Evolutionary conservation across 1,139 yeast species (phyloP).

Genomic region (Suhomyces ambrosiae): DNA sequence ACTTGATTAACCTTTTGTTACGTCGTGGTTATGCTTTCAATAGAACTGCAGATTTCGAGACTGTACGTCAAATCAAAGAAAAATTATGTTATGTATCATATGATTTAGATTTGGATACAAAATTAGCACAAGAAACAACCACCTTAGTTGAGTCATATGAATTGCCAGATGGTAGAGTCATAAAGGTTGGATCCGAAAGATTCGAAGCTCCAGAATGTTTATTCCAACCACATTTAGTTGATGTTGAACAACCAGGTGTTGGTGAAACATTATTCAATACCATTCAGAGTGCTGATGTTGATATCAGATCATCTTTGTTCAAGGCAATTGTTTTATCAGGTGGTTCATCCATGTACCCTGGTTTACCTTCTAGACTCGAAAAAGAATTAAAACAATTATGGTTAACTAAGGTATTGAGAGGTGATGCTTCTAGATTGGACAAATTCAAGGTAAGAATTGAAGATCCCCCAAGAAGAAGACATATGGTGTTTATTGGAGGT

Average conservation of each 20-base stretch:
- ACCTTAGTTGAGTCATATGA: slow-evolving; percentile 89
- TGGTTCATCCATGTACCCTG: slow-evolving; percentile 99
- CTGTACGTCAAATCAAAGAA: slow-evolving; percentile 96
- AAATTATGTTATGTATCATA: slow-evolving; percentile 93
- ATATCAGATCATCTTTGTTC: slow-evolving; percentile 83
- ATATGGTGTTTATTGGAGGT: slow-evolving; percentile 98
- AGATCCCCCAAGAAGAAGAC: slow-evolving; percentile 98
- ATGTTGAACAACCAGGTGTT: slow-evolving; percentile 95
- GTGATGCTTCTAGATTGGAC: slow-evolving; percentile 82
- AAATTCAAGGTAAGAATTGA: slow-evolving; percentile 96
- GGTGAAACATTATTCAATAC: slow-evolving; percentile 92
- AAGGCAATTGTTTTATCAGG: slow-evolving; percentile 94
- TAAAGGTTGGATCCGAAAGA: slow-evolving; percentile 92
- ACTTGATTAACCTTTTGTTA: slow-evolving; percentile 82
- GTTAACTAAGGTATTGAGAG: slow-evolving; percentile 84
- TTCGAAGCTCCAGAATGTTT: slow-evolving; percentile 98
- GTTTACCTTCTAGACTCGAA: slow-evolving; percentile 92
- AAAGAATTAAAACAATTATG: slow-evolving; percentile 95
- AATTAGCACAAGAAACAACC: slow-evolving; percentile 89
- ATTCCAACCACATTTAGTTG: slow-evolving; percentile 96
- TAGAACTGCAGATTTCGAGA: slow-evolving; percentile 97
- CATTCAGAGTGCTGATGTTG: slow-evolving; percentile 92
- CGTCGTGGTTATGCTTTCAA: slow-evolving; percentile 98
- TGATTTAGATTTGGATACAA: slow-evolving; percentile 86
- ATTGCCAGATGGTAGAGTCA: slow-evolving; percentile 94